A percentile compares a stretch with the other conserved stretches of the same genome.
Conservation (phyloP, 139 green algal species). For the Chlamydomonas incerta region DNA sequence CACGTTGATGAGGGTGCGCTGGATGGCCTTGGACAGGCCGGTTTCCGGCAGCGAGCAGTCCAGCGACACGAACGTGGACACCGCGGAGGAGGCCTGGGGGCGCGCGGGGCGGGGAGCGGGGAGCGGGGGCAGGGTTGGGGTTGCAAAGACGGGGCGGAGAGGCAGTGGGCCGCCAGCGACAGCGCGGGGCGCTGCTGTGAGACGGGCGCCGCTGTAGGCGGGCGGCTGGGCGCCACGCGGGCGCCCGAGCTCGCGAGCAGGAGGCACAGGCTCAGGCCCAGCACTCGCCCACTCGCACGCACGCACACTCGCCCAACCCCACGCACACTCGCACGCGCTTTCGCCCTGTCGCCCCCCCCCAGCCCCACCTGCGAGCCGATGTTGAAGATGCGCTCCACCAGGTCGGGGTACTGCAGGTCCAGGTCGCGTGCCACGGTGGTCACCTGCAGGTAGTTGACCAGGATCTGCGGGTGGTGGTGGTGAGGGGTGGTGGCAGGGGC, state of each 20-base stretch:
- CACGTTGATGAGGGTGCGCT: conserved; percentile 1
- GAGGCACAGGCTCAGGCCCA: no score
- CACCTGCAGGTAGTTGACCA: conserved; percentile 38
- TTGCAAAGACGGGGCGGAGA: no score
- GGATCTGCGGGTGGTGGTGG: background rate
- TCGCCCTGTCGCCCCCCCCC: no score
- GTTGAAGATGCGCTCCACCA: background rate
- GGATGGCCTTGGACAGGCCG: conserved; percentile 26
- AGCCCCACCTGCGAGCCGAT: conserved; percentile 2
- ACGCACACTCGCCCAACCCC: background rate
- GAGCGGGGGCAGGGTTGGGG: no score
- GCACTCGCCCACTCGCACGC: no score
- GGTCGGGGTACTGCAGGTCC: conserved; percentile 12
- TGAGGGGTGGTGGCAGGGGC: background rate
- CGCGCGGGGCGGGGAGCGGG: background rate
- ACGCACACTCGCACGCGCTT: background rate
- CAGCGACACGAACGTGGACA: conserved; percentile 32
- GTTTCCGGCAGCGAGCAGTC: conserved; percentile 36
- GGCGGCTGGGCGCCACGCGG: no score
- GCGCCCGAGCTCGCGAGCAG: no score
- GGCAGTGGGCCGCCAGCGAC: background rate
- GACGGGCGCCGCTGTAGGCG: no score
- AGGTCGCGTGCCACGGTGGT: background rate
- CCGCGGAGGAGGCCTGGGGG: conserved; percentile 21
- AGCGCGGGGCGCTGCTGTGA: background rate